Conservation (phyloP, 305 asterid species). For the Fraxinus dipetala region DNA sequence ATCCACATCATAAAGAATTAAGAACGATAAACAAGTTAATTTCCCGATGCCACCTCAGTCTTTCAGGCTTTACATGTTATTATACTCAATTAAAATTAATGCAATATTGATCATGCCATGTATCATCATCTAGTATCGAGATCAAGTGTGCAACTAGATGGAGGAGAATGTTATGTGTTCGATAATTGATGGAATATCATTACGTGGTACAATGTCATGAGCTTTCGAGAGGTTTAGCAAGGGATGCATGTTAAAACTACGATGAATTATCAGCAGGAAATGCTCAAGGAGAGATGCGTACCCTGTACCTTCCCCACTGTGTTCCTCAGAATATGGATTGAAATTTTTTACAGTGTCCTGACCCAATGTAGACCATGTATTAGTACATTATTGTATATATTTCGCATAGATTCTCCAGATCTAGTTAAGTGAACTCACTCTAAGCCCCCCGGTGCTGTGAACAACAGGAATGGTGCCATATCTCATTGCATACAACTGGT, state of each 20-base stretch:
- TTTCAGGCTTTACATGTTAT: not conserved
- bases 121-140: not conserved
- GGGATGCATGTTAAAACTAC: not conserved
- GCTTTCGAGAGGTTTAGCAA: not conserved
- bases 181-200: not conserved
- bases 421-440: slow-evolving; percentile 46
- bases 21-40: not conserved
- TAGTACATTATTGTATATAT: not conserved
- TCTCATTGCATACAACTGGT: slow-evolving; percentile 92
- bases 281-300: slow-evolving; percentile 36
- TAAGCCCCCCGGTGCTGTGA: slow-evolving; percentile 89
- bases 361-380: slow-evolving; percentile 17
- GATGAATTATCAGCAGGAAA: not conserved
- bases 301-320: slow-evolving; percentile 88
- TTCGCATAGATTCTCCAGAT: not conserved
- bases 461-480: slow-evolving; percentile 90
- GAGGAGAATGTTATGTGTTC: not conserved
- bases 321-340: slow-evolving; percentile 69
- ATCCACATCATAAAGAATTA: not conserved
- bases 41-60: not conserved
- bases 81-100: not conserved
- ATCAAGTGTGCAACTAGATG: not conserved
- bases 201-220: not conserved
- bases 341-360: slow-evolving; percentile 83
- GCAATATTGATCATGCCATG: not conserved